phyloP scores from a whole-genome alignment of 1,284 basidiomycete genomes.

The Rugosomyces carneus region DNA sequence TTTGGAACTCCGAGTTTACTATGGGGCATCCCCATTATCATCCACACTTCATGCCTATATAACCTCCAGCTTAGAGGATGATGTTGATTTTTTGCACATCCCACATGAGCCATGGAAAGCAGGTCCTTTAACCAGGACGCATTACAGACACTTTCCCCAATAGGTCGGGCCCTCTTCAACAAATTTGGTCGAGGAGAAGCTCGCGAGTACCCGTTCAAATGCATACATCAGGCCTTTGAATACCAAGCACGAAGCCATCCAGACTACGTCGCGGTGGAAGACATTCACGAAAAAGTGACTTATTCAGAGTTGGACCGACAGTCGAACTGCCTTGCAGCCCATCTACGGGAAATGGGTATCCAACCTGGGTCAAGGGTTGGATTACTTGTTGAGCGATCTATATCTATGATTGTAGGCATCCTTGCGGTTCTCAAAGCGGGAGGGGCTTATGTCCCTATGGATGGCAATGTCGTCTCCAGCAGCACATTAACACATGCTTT shows the following conservation, averaged over 20 bases:
- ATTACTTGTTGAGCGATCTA: constrained; percentile 35
- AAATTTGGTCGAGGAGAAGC: constrained; percentile 14
- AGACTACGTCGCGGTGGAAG: constrained; percentile 13
- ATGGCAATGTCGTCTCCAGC: constrained; percentile 51
- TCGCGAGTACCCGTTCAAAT: constrained; percentile 11
- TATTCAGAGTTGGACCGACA: constrained; percentile 15
- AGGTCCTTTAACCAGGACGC: constrained; percentile 12
- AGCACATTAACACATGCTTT: constrained; percentile 47
- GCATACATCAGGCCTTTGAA: constrained; percentile 17
- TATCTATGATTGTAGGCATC: constrained; percentile 50
- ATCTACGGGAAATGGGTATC: constrained; percentile 13
- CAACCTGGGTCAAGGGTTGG: constrained; percentile 11
- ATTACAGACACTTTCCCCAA: constrained; percentile 14
- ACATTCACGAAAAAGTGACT: constrained; percentile 14
- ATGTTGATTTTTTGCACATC: constrained; percentile 6
- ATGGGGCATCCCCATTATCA: neutral
- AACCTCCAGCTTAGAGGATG: neutral
- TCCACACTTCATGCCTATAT: constrained; percentile 9
- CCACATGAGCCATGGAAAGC: constrained; percentile 10
- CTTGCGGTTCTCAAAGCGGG: constrained; percentile 51
- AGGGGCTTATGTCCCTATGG: constrained; percentile 51
- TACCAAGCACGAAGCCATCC: constrained; percentile 14
- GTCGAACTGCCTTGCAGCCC: constrained; percentile 17
- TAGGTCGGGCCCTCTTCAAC: constrained; percentile 15
- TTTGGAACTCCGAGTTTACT: constrained; percentile 7